Conservation (phyloP, 2,329 filamentous ascomycete species). For the Hypoxylon sp. region DNA sequence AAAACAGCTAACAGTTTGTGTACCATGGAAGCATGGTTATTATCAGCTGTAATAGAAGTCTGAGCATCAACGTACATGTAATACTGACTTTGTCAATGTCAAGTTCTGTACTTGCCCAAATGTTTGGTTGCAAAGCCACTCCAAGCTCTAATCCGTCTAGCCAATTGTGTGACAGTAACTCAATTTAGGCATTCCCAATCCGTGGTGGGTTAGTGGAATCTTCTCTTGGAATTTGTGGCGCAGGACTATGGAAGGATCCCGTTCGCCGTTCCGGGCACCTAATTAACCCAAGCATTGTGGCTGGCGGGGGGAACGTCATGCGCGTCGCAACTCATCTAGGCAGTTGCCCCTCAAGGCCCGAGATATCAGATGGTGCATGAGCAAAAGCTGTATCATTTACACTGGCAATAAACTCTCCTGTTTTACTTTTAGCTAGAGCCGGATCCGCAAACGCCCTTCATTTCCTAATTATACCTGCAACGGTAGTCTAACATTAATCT, state of each 20-base stretch:
- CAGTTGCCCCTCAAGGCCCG: constrained; percentile 38
- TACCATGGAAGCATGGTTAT: background rate
- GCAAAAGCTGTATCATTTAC: constrained; percentile 22
- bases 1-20: background rate
- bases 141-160: background rate
- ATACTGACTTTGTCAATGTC: background rate
- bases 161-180: background rate
- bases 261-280: constrained; percentile 7
- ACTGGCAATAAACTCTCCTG: constrained; percentile 31
- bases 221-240: constrained; percentile 22
- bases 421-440: constrained; percentile 30
- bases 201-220: background rate
- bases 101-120: background rate
- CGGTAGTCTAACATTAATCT: constrained; percentile 9
- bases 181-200: background rate
- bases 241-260: background rate
- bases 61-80: background rate
- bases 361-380: constrained; percentile 28
- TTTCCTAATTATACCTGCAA: constrained; percentile 13
- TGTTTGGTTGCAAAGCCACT: constrained; percentile 3
- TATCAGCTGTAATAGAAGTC: no score
- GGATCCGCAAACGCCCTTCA: constrained; percentile 20
- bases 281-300: constrained; percentile 20
- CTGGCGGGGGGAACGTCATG: constrained; percentile 47
- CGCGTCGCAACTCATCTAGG: constrained; percentile 36